Conservation (phyloP, 441 rosid species). For the Pelargonium exstipulatum region DNA sequence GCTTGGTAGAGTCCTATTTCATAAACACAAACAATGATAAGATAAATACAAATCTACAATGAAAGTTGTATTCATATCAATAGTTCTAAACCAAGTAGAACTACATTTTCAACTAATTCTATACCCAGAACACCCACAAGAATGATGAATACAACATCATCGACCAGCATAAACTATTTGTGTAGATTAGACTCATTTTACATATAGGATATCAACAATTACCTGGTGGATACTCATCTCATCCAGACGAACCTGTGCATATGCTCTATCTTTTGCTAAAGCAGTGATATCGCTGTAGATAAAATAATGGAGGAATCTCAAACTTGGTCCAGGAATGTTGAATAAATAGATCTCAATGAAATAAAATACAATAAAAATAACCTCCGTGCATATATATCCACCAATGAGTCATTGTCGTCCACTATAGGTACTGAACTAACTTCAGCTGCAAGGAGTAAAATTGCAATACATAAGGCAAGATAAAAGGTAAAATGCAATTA, state of each 20-base stretch:
- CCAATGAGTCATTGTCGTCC: conserved; percentile 85
- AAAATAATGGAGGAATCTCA: conserved; percentile 2
- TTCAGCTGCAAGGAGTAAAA: conserved; percentile 48
- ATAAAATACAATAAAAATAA: conserved; percentile 23
- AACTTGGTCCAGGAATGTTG: conserved; percentile 7
- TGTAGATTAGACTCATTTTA: not conserved
- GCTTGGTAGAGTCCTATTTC: no score
- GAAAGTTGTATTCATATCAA: no score
- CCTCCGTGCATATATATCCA: conserved; percentile 96
- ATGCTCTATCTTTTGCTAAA: conserved; percentile 89
- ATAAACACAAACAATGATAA: no score
- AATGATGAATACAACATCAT: not conserved
- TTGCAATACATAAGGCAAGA: not conserved
- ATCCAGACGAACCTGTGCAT: conserved; percentile 81
- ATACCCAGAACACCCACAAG: not conserved
- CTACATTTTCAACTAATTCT: not conserved
- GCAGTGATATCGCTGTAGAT: conserved; percentile 86
- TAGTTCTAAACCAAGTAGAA: no score
- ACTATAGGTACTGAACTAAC: conserved; percentile 97
- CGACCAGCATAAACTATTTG: not conserved
- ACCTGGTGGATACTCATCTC: conserved; percentile 94
- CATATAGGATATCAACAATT: conserved; percentile 17
- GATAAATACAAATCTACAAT: no score
- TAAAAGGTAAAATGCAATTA: not conserved
- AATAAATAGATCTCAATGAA: not conserved